Percentiles rank a stretch among this genome's conserved stretches.
phyloP scores from a whole-genome alignment of 2,329 filamentous ascomycete species.

The Colletotrichum somersetense region DNA sequence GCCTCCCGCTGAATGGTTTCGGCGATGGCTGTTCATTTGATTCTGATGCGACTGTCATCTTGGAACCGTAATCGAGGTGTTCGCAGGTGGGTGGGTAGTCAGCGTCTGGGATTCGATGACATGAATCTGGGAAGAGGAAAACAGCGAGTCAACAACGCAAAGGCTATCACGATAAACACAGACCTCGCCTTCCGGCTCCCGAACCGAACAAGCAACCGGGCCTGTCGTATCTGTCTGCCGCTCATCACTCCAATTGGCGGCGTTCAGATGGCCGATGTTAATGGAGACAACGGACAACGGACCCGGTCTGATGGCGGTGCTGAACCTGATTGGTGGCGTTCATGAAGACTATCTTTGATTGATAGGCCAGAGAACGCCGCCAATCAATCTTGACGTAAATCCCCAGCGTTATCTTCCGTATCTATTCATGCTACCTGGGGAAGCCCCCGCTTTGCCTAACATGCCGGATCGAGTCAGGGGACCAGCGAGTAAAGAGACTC shows the following conservation, averaged over 20 bases:
- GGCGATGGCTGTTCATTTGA: not conserved
- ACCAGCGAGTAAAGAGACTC: not conserved
- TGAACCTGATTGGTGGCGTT: conserved; percentile 31
- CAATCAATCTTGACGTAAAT: conserved; percentile 37
- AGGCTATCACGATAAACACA: too few species aligned
- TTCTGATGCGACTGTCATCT: conserved; percentile 14
- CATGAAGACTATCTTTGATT: not conserved
- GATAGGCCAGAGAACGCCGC: conserved; percentile 41
- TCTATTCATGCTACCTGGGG: conserved; percentile 16
- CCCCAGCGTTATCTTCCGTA: conserved; percentile 43
- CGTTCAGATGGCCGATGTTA: conserved; percentile 27
- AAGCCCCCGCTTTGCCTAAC: conserved; percentile 10
- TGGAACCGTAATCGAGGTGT: not conserved
- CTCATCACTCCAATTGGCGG: conserved; percentile 24
- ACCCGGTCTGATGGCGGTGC: conserved; percentile 23
- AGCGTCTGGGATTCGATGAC: not conserved
- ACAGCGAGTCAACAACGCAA: not conserved
- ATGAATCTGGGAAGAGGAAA: not conserved
- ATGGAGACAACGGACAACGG: conserved; percentile 3
- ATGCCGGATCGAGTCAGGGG: conserved; percentile 28
- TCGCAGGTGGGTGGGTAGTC: not conserved
- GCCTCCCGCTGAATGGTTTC: not conserved
- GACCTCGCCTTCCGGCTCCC: not conserved
- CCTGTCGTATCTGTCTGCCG: not conserved
- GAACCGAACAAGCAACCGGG: not conserved